Conservation (phyloP, 768 basidiomycete species). For the Russula griseocarnosa region DNA sequence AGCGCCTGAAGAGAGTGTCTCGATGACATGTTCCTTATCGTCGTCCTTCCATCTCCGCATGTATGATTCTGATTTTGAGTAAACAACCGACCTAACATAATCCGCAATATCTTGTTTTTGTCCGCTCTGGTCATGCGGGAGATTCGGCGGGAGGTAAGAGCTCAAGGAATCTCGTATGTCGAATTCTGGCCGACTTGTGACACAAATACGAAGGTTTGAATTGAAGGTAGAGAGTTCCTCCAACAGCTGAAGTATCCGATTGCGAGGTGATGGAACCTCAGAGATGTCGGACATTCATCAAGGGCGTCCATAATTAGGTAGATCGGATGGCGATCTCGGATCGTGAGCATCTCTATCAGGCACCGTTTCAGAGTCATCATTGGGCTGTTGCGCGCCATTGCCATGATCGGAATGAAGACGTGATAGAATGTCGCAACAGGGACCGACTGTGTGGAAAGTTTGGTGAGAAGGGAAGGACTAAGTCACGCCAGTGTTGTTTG, state of each 20-base stretch:
- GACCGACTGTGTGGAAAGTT: background rate
- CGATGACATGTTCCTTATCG: background rate
- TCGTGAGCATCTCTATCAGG: constrained; percentile 3
- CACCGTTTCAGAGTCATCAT: background rate
- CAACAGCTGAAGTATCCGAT: background rate
- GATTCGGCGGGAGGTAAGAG: background rate
- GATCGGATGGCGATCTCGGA: background rate
- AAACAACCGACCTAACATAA: background rate
- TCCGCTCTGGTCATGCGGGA: background rate
- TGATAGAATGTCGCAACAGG: background rate
- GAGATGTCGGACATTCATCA: background rate
- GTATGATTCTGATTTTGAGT: background rate
- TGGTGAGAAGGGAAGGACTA: constrained; percentile 12
- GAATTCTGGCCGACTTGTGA: constrained; percentile 3
- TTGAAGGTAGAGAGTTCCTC: background rate
- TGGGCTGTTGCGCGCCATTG: background rate
- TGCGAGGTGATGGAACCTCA: background rate
- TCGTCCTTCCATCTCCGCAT: background rate
- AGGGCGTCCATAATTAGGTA: constrained; percentile 2
- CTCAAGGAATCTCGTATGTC: constrained; percentile 3
- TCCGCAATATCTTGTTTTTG: background rate
- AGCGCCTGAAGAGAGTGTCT: background rate
- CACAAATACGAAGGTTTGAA: constrained; percentile 1
- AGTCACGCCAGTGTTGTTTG: background rate
- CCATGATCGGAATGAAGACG: background rate